Evolutionary conservation across 2,329 filamentous ascomycete genomes (phyloP).

Genomic region (Fusarium dlaminii): DNA sequence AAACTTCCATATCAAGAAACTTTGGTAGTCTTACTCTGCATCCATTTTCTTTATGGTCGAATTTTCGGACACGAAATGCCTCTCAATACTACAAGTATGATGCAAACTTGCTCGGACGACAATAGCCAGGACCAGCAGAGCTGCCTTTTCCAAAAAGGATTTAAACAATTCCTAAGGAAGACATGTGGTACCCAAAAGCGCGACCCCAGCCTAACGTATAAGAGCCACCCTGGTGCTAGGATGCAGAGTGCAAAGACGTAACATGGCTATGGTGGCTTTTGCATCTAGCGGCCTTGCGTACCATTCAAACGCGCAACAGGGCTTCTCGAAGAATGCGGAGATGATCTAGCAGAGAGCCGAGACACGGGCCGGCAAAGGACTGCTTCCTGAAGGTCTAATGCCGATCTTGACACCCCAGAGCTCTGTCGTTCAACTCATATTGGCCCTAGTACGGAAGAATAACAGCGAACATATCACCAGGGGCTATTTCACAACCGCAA

Average conservation of each 20-base stretch:
- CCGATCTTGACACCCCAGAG: slow-evolving; percentile 39
- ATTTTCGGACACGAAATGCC: slow-evolving; percentile 1
- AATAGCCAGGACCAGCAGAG: slow-evolving; percentile 23
- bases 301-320: slow-evolving; percentile 29
- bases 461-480: slow-evolving; percentile 19
- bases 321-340: slow-evolving; percentile 37
- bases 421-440: slow-evolving; percentile 25
- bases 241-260: slow-evolving; percentile 40
- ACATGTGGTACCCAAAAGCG: slow-evolving; percentile 46
- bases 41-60: slow-evolving; percentile 40
- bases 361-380: slow-evolving; percentile 30
- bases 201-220: slow-evolving; percentile 46
- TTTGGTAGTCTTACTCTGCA: slow-evolving; percentile 43
- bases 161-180: slow-evolving; percentile 38
- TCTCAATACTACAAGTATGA: slow-evolving; percentile 11
- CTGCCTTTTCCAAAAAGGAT: slow-evolving; percentile 32
- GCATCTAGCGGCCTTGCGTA: slow-evolving; percentile 38
- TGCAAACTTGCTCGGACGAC: slow-evolving; percentile 1
- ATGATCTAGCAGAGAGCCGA: slow-evolving; percentile 20
- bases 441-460: slow-evolving; percentile 34
- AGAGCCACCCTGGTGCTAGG: slow-evolving; percentile 43
- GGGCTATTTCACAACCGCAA: slow-evolving; percentile 21
- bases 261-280: slow-evolving; percentile 38
- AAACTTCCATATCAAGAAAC: slow-evolving; percentile 6
- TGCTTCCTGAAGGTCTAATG: slow-evolving; percentile 28